Evolutionary conservation across 257 asterid genomes (phyloP), one percentile per base, ranked within the genome.

Genomic region (Cruciata laevipes): DNA sequence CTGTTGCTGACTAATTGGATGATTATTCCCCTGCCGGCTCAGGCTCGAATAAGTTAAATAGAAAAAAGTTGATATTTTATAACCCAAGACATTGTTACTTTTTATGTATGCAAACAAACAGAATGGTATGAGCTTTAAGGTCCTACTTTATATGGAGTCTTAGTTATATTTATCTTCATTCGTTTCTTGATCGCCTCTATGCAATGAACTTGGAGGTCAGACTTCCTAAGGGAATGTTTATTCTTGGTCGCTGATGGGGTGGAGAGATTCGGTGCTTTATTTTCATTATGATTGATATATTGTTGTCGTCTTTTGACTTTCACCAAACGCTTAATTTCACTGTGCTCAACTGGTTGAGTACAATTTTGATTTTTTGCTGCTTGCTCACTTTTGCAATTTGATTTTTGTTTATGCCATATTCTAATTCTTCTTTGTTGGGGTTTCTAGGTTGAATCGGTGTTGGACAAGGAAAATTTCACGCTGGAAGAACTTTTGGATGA

Each of bases 401-500:
- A 66, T 65, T 44, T 38, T 5, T 24, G 7, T 32, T 31, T 61
- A 53, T 67, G 33, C 51, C 18, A 42, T 20, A 3, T 35, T 27
- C 18, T 24, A 0, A 14, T 49, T 60, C 18, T 23, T 31, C 35
- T 16, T 23, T 72, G 3, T 59, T 21, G 21, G 65, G 69, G 61
- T 33, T 20, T 35, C 73, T 74, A 94, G 99, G 97, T 94, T 71
- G 99, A 94, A 76, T 84, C 96, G 21, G 86, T 94, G 72, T 82
- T 94, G 74, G 99, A 94, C 86, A 85, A 87, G 86, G 99, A 94
- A 57, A 82, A 81, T 73, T 88, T 79, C 84, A 77, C 95, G 2
- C 74, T 94, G 85, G 99, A 94, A 74, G 99, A 94, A 82, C 99
- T 94, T 74, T 80, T 94, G 87, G 99, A 94, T 69, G 99, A 88